Evolutionary conservation across 2,329 filamentous ascomycete species (phyloP).

Genomic region (Calonectria montana): DNA sequence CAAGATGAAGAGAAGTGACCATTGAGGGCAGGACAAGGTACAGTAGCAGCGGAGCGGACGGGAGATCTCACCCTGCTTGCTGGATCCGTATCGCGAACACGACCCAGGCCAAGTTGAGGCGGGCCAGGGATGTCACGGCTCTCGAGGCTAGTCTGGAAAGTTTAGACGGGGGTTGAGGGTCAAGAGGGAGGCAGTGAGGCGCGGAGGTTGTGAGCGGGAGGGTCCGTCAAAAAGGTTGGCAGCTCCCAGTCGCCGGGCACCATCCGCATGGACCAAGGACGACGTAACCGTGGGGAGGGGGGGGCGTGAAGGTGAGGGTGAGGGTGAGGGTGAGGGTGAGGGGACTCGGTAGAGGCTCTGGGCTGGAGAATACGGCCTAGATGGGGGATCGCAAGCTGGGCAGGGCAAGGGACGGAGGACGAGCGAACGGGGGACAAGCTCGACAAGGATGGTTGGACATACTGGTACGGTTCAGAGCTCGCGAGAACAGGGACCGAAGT

Average conservation of each 20-base stretch:
- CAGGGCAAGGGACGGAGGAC: slow-evolving; percentile 32
- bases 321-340: neutral
- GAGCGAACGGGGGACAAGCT: slow-evolving; percentile 32
- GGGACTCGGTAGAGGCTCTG: slow-evolving; percentile 36
- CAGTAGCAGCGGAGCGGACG: slow-evolving; percentile 24
- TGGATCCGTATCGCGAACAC: slow-evolving; percentile 39
- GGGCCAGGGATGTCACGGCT: slow-evolving; percentile 41
- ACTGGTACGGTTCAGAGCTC: slow-evolving; percentile 21
- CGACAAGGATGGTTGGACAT: slow-evolving; percentile 18
- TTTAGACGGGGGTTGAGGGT: slow-evolving; percentile 24
- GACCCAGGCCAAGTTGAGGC: slow-evolving; percentile 34
- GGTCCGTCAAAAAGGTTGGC: slow-evolving; percentile 27
- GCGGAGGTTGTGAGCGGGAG: slow-evolving; percentile 31
- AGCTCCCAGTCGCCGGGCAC: slow-evolving; percentile 24
- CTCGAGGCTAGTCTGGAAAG: slow-evolving; percentile 39
- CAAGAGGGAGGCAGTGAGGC: slow-evolving; percentile 21
- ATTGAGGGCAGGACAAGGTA: slow-evolving; percentile 16
- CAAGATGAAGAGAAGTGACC: slow-evolving; percentile 7
- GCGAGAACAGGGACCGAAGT: neutral
- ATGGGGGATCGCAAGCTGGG: slow-evolving; percentile 28
- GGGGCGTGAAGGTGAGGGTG: neutral
- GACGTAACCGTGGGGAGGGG: slow-evolving; percentile 32
- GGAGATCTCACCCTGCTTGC: slow-evolving; percentile 31
- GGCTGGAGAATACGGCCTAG: slow-evolving; percentile 43
- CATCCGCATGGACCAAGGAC: slow-evolving; percentile 2